phyloP scores from a whole-genome alignment of 2,329 filamentous ascomycete genomes.

The Exophiala bonariae region DNA sequence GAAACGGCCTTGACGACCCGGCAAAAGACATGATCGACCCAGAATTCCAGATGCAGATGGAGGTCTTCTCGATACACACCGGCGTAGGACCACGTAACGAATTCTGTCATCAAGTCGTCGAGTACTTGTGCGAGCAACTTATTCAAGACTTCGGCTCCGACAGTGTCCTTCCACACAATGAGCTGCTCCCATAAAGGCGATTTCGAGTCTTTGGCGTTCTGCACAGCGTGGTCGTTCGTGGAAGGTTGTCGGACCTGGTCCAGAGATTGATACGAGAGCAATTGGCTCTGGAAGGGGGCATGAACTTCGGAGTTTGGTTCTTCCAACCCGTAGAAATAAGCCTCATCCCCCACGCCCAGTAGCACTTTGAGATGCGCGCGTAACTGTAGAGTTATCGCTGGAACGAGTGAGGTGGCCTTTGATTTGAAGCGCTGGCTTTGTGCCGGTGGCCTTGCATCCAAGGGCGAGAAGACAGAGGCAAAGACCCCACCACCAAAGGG shows the following conservation, averaged over 20 bases:
- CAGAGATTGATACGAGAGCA: conserved; percentile 12
- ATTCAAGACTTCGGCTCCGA: conserved; percentile 56
- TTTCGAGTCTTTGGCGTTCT: conserved; percentile 9
- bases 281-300: conserved; percentile 17
- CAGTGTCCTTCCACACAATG: conserved; percentile 17
- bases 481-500: conserved; percentile 7
- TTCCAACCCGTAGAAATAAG: conserved; percentile 14
- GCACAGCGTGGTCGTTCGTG: conserved; percentile 9
- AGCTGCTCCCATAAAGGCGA: conserved; percentile 18
- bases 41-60: conserved; percentile 52
- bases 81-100: conserved; percentile 57
- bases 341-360: conserved; percentile 20
- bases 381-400: conserved; percentile 11
- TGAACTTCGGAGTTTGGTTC: conserved; percentile 4
- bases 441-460: conserved; percentile 13
- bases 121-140: conserved; percentile 60
- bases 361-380: conserved; percentile 11
- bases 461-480: conserved; percentile 19
- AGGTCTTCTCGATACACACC: conserved; percentile 55
- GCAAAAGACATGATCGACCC: conserved; percentile 57
- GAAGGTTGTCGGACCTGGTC: conserved; percentile 19
- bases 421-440: conserved; percentile 13
- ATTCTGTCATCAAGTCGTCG: conserved; percentile 57
- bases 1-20: conserved; percentile 51
- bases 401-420: conserved; percentile 4